These are phyloP conservation scores for Myxozyma neglecta DNA, from an alignment of 805 yeast genomes.

Conservation along the genomic window DNA sequence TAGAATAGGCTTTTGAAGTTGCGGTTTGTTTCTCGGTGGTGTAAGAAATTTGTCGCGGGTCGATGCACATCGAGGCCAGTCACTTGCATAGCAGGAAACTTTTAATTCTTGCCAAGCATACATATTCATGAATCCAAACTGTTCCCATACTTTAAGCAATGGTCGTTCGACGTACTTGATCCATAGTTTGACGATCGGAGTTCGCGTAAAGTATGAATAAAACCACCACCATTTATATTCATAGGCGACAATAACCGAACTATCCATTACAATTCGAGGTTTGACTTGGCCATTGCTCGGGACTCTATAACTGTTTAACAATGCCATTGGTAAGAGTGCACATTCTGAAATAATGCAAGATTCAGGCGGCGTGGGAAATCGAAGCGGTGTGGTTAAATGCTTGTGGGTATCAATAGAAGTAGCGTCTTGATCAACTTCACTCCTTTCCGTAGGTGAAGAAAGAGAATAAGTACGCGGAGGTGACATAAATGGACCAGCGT, in stretches of 20 bases:
- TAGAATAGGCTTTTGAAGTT: not conserved
- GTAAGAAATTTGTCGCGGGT: not conserved
- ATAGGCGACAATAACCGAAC: slow-evolving; percentile 20
- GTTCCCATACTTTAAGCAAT: slow-evolving; percentile 2
- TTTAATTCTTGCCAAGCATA: slow-evolving; percentile 18
- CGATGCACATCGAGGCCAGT: slow-evolving; percentile 19
- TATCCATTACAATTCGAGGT: slow-evolving; percentile 22
- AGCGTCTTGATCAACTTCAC: not conserved
- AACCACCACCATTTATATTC: slow-evolving; percentile 26
- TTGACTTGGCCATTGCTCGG: not conserved
- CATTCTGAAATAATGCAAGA: slow-evolving; percentile 23
- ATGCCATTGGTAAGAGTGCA: slow-evolving; percentile 14
- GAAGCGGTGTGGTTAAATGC: slow-evolving; percentile 1
- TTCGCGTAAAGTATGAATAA: slow-evolving; percentile 20
- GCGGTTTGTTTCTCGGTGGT: not conserved
- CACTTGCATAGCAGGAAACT: slow-evolving; percentile 12
- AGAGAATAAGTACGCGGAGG: slow-evolving; percentile 8
- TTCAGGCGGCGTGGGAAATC: slow-evolving; percentile 23
- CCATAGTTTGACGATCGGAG: slow-evolving; percentile 19
- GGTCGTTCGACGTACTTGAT: slow-evolving; percentile 12
- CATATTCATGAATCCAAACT: not conserved
- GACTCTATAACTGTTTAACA: slow-evolving; percentile 11
- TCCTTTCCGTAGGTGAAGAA: not conserved
- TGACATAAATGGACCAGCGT: slow-evolving; percentile 21
- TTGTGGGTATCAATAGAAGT: not conserved